These are phyloP conservation scores for Graphium sp. DNA, from an alignment of 2,329 filamentous ascomycete genomes.

Conservation along the genomic window DNA sequence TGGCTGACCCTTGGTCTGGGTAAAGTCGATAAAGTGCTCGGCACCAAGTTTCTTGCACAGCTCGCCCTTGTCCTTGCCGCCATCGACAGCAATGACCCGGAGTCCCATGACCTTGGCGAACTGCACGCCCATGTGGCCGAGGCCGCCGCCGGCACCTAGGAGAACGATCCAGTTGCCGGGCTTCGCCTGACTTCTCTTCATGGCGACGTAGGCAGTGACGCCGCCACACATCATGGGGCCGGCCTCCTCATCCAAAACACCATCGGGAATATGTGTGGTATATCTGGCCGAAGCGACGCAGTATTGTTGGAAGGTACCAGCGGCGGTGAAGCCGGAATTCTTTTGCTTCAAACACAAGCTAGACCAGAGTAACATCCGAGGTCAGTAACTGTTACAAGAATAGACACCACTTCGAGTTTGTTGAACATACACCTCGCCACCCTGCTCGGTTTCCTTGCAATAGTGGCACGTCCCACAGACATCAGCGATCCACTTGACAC, in stretches of 20 bases:
- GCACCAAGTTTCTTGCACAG: constrained; percentile 58
- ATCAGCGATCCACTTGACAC: constrained; percentile 16
- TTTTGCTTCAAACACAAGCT: too few relatives aligned
- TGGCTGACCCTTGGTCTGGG: constrained; percentile 51
- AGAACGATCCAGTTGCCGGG: constrained; percentile 58
- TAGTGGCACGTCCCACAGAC: constrained; percentile 12
- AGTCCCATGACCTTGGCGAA: constrained; percentile 72
- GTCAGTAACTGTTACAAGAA: too few relatives aligned
- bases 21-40: constrained; percentile 64
- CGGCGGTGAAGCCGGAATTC: constrained; percentile 61
- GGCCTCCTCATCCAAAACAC: constrained; percentile 42
- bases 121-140: constrained; percentile 53
- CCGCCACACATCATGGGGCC: constrained; percentile 61
- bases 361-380: too few relatives aligned
- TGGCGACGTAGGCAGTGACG: constrained; percentile 67
- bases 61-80: constrained; percentile 54
- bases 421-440: constrained; percentile 6
- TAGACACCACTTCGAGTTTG: constrained; percentile 10
- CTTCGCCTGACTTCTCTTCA: constrained; percentile 52
- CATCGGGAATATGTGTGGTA: constrained; percentile 48
- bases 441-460: too few relatives aligned
- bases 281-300: constrained; percentile 53
- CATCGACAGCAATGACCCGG: constrained; percentile 55
- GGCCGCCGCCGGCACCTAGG: constrained; percentile 58
- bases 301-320: constrained; percentile 61